Evolutionary conservation across 805 yeast species (phyloP), one percentile per base, ranked within the genome.

Genomic region (Citeromyces nyonsensis): DNA sequence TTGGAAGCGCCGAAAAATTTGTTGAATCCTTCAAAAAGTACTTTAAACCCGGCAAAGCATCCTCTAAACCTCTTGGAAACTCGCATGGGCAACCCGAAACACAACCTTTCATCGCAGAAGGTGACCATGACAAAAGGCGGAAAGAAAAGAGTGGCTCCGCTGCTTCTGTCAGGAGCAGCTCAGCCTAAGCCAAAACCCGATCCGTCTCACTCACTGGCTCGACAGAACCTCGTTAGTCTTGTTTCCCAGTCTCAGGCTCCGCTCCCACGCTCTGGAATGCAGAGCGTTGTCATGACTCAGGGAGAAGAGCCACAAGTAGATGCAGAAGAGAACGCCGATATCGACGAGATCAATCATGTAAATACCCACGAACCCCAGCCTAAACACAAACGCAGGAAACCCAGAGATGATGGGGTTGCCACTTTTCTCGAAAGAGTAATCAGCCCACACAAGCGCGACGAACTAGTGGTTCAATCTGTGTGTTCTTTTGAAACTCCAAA

Each of bases 121-220:
- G 65, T 75, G 1, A 66, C 80, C 3, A 63, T 80, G 4, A 70
- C 86, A 1, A 79, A 81, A 42, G 75, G 77, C 26, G 91, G 91
- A 4, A 73, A 71, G 44, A 80, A 79, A 42, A 54, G 91, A 41
- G 84, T 81, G 2, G 68, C 81, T 1, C 93, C 91, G 4, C 59
- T 73, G 14, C 50, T 79, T 10, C 63, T 79, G 3, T 70, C 86
- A 1, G 47, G 59, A 1, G 44, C 67, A 1, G 48, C 62, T 10
- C 40, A 15, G 15, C 32, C 29, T 4, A 44, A 50, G 33, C 49
- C 41, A 40, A 22, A 43, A 40, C 31, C 45, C 38, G 33, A 49
- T 38, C 52, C 51, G 30, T 28, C 22, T 12, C 41, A 30, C 29
- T 40, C 33, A 33, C 42, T 30, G 36, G 45, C 44, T 29, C 75